Percentiles rank a stretch among this genome's conserved stretches.
These are phyloP conservation scores for Solanum appendiculatum DNA, from an alignment of 257 asterid genomes.

Conservation along the genomic window DNA sequence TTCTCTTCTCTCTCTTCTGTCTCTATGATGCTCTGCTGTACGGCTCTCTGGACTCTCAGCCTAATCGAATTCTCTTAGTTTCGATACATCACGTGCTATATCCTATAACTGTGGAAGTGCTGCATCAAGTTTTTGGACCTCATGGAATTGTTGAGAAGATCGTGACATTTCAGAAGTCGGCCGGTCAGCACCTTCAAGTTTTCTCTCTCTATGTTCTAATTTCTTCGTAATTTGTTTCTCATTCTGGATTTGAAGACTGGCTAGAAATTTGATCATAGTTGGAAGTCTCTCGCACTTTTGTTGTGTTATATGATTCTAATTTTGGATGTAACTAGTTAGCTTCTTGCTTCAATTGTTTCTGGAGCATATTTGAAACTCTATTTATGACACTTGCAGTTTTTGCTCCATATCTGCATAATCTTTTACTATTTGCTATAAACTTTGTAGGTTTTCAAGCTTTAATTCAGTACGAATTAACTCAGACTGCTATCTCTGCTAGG, in stretches of 20 bases:
- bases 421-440: slow-evolving; percentile 3
- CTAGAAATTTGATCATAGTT: not conserved
- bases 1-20: slow-evolving; percentile 71
- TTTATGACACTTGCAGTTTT: not conserved
- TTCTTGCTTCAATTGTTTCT: not conserved
- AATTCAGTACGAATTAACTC: slow-evolving; percentile 68
- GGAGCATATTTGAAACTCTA: not conserved
- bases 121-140: slow-evolving; percentile 99
- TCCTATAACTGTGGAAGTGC: slow-evolving; percentile 99
- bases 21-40: slow-evolving; percentile 73
- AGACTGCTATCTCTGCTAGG: slow-evolving; percentile 75
- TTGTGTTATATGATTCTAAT: not conserved
- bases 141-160: slow-evolving; percentile 99
- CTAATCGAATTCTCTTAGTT: slow-evolving; percentile 98
- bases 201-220: slow-evolving; percentile 34
- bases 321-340: not conserved
- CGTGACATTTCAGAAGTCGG: slow-evolving; percentile 99
- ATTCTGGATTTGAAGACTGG: not conserved
- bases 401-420: not conserved
- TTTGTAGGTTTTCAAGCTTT: slow-evolving; percentile 90
- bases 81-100: slow-evolving; percentile 99
- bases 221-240: slow-evolving; percentile 27
- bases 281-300: not conserved
- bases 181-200: slow-evolving; percentile 95
- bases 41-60: slow-evolving; percentile 83